Evolutionary conservation across 2,329 filamentous ascomycete species (phyloP).

Genomic region (Phyllosticta ampelicida): DNA sequence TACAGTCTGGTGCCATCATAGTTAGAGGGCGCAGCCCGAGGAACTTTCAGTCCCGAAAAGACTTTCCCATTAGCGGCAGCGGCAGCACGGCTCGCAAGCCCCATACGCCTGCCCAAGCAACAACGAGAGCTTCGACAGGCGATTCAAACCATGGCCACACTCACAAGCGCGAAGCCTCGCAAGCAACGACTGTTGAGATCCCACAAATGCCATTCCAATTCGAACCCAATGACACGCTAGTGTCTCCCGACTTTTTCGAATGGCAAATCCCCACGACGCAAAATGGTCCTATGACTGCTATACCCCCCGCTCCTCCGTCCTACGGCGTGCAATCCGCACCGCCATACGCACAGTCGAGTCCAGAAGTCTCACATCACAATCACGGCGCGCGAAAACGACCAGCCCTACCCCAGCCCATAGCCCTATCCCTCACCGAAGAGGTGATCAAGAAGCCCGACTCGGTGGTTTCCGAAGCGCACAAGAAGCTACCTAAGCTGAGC

Average conservation of each 20-base stretch:
- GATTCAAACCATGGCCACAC: slow-evolving; percentile 17
- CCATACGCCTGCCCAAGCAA: slow-evolving; percentile 25
- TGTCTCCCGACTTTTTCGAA: slow-evolving; percentile 33
- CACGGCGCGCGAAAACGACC: slow-evolving; percentile 3
- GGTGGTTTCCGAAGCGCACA: slow-evolving; percentile 22
- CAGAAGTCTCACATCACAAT: slow-evolving; percentile 29
- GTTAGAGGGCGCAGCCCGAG: slow-evolving; percentile 85
- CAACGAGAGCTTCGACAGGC: slow-evolving; percentile 24
- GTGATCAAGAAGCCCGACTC: slow-evolving; percentile 35
- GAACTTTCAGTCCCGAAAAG: slow-evolving; percentile 90
- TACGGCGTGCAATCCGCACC: slow-evolving; percentile 23
- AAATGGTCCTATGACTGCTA: slow-evolving; percentile 31
- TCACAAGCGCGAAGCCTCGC: slow-evolving; percentile 19
- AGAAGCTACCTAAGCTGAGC: slow-evolving; percentile 22
- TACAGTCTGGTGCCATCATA: slow-evolving; percentile 81
- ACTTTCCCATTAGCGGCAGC: slow-evolving; percentile 75
- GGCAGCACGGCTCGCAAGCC: slow-evolving; percentile 65
- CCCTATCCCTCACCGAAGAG: slow-evolving; percentile 46
- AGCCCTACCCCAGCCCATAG: slow-evolving; percentile 34
- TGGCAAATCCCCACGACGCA: slow-evolving; percentile 32
- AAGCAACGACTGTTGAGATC: slow-evolving; percentile 19
- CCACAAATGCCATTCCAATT: slow-evolving; percentile 32
- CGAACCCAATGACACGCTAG: slow-evolving; percentile 29
- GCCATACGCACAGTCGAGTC: slow-evolving; percentile 43
- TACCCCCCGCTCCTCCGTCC: slow-evolving; percentile 30